Conservation (phyloP, 2,329 filamentous ascomycete genomes). For the Stenocarpella maydis region DNA sequence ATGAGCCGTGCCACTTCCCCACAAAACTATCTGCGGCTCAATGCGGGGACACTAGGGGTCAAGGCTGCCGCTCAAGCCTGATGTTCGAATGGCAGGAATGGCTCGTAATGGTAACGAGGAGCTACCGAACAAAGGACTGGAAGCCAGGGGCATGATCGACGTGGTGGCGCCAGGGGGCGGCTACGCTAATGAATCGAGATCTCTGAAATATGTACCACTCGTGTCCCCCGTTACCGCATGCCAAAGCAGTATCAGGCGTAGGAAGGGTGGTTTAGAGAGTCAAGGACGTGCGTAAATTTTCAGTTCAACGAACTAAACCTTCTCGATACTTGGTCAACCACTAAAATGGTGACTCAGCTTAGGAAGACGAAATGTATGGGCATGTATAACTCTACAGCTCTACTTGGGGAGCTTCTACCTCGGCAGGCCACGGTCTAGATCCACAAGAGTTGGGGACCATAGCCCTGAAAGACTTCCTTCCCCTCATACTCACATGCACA, state of each 20-base stretch:
- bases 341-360: background rate
- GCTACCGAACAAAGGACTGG: slow-evolving; percentile 17
- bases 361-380: background rate
- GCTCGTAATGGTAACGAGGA: slow-evolving; percentile 12
- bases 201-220: background rate
- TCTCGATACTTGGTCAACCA: background rate
- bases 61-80: slow-evolving; percentile 19
- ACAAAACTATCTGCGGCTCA: slow-evolving; percentile 11
- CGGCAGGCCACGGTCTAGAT: slow-evolving; percentile 15
- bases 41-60: slow-evolving; percentile 20
- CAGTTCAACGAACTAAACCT: background rate
- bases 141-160: slow-evolving; percentile 17
- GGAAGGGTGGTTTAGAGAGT: background rate
- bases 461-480: slow-evolving; percentile 12
- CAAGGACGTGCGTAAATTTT: background rate
- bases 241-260: background rate
- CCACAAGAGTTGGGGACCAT: background rate
- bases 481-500: slow-evolving; percentile 19
- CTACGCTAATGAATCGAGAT: slow-evolving; percentile 17
- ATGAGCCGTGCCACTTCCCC: slow-evolving; percentile 11
- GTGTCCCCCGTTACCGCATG: background rate
- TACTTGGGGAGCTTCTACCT: background rate
- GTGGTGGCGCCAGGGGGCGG: background rate
- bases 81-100: background rate
- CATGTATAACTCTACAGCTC: background rate